Conservation (phyloP, 108 stramenopile genomes). For the Asterionellopsis glacialis region DNA sequence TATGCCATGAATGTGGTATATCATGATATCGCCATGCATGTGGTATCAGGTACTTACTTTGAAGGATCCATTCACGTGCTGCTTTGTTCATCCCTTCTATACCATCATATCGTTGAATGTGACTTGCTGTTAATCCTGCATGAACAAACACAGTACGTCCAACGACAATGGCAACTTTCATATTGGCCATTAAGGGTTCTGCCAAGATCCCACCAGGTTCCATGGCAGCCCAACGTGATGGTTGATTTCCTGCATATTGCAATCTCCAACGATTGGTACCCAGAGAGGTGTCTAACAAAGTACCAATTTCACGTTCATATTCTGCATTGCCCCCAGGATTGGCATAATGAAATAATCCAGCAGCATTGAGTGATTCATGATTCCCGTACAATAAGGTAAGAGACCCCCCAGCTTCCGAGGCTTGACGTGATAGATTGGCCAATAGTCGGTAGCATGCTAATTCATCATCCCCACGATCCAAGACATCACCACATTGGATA, state of each 20-base stretch:
- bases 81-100: slow-evolving; percentile 50
- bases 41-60: too few relatives aligned
- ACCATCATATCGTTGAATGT: slow-evolving; percentile 46
- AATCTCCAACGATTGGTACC: slow-evolving; percentile 40
- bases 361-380: slow-evolving; percentile 71
- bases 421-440: slow-evolving; percentile 50
- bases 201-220: slow-evolving; percentile 68
- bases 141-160: slow-evolving; percentile 77
- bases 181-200: slow-evolving; percentile 41
- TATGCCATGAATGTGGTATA: too few relatives aligned
- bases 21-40: too few relatives aligned
- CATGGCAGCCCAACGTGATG: slow-evolving; percentile 58
- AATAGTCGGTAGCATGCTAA: slow-evolving; percentile 51
- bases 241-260: slow-evolving; percentile 75
- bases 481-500: slow-evolving; percentile 70
- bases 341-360: slow-evolving; percentile 73
- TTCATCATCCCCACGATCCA: slow-evolving; percentile 74
- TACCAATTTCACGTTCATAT: slow-evolving; percentile 33
- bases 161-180: slow-evolving; percentile 56
- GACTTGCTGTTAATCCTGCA: slow-evolving; percentile 60
- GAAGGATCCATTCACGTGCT: slow-evolving; percentile 50
- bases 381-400: slow-evolving; percentile 65
- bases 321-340: slow-evolving; percentile 45
- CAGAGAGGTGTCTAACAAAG: slow-evolving; percentile 9
- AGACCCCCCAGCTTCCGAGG: slow-evolving; percentile 34